Conservation (phyloP, 2,329 filamentous ascomycete genomes). For the Juglanconis juglandina region DNA sequence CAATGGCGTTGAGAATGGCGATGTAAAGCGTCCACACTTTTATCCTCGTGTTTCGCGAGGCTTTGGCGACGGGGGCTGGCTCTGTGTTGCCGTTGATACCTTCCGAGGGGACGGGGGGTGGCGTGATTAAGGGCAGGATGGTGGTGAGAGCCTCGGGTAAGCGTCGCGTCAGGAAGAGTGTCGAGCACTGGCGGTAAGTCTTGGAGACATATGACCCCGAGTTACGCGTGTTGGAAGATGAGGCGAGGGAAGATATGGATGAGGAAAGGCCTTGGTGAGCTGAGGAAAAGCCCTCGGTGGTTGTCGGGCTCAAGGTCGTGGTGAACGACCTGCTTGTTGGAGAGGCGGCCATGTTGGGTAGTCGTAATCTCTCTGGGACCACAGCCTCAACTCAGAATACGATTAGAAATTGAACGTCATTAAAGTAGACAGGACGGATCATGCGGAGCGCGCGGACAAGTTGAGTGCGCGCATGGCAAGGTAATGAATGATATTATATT, state of each 20-base stretch:
- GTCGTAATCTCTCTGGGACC: background rate
- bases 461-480: slow-evolving; percentile 6
- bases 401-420: slow-evolving; percentile 6
- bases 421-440: background rate
- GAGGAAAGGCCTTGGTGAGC: slow-evolving; percentile 53
- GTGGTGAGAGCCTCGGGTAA: slow-evolving; percentile 85
- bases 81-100: slow-evolving; percentile 44
- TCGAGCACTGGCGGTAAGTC: slow-evolving; percentile 89
- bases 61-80: slow-evolving; percentile 71
- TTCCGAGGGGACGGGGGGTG: slow-evolving; percentile 42
- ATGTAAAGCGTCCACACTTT: slow-evolving; percentile 98
- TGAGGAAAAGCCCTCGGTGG: slow-evolving; percentile 44
- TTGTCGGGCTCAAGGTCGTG: slow-evolving; percentile 43
- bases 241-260: slow-evolving; percentile 67
- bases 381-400: background rate
- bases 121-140: slow-evolving; percentile 75
- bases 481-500: slow-evolving; percentile 1
- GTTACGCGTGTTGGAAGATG: slow-evolving; percentile 57
- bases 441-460: background rate
- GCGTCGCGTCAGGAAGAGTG: slow-evolving; percentile 90
- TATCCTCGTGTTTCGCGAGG: slow-evolving; percentile 77
- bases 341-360: slow-evolving; percentile 10
- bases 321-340: slow-evolving; percentile 36
- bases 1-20: slow-evolving; percentile 84
- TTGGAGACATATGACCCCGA: slow-evolving; percentile 76